Base-by-base conservation (phyloP, 2,329 filamentous ascomycete genomes). In the Phyllosticta citribraziliensis region DNA sequence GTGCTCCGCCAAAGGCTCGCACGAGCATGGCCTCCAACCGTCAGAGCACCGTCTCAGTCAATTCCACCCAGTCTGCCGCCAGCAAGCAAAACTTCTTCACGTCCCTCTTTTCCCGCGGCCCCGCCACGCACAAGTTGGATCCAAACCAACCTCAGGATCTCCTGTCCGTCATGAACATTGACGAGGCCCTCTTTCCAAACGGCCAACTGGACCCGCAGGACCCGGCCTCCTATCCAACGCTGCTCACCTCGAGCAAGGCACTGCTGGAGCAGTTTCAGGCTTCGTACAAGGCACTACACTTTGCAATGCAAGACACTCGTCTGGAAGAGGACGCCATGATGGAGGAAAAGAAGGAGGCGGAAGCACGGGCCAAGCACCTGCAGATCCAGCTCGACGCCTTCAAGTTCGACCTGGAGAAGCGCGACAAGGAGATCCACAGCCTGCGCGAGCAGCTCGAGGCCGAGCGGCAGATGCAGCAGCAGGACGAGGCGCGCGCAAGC, bases 331-430 rank as follows among this genome's bases (percentile, higher is more conserved):
- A 78, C 57, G 80, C 80, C 11, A 80, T 83, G 65, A 75, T 78
- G n/a, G 84, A 86, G 64, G 84, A 86, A 68, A 75, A 84, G 0
- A 82, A 84, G 63, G 84, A 85, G 66, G 79, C 82, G 14, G 78
- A 83, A 35, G 84, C 81, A 50, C 77, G 83, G 8, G 77, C 81
- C 14, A 75, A 78, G 47, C 80, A 84, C 65, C 72, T 86, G 58
- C 85, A 85, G 71, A 75, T 80, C 64, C 84, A 86, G 69, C 74
- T 87, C 20, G 80, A 85, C 68, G 81, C 81, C 47, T 82, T 86
- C 77, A 81, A 82, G 5, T 77, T 77, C 30, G 55, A 62, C 12
- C 12, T 35, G 78, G 79, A 63, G 79, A 79, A 84, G 66, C 82
- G 84, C 67, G 81, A 84, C 62, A 77, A 77, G 65, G 78, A 80